Evolutionary conservation across 2,329 filamentous ascomycete genomes (phyloP), one percentile per base, ranked within the genome.

Genomic region (Ceratocystis albifundus): DNA sequence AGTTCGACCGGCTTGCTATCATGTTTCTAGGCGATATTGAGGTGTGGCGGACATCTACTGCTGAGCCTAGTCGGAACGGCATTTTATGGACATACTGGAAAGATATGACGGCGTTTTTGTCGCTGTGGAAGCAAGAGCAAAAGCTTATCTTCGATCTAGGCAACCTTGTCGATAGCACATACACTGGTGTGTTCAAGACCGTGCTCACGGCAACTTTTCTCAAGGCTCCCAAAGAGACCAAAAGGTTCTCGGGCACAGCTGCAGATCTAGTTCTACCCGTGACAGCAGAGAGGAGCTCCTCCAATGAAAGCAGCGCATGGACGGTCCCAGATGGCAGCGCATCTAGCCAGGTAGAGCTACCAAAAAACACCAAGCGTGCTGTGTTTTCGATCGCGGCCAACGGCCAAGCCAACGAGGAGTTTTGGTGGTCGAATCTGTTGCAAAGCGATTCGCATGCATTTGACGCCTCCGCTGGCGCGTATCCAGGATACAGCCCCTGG

Each of bases 341-440:
- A 0, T 80, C 79, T 0, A 82, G 82, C 69, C 78, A 77, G 0
- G 74, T 90, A 53, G 66, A 70, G n/a, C 78, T 95, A 55, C 89
- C 89, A 1, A 78, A 76, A 62, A 87, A 89, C 71, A 80, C 80
- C 22, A 82, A 83, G 65, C 84, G 86, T 67, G 90, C 89, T 20
- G 82, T 91, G 7, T 83, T 93, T 66, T 85, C 88, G 0, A 80
- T 94, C n/a, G 84, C 87, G 7, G 88, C 89, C 17, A 90, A 86
- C 70, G 90, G 88, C 0, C 90, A 94, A 73, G 80, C 81, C 0
- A 76, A 80, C 17, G 90, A 94, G 75, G 90, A 95, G 73, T 93
- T 93, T 71, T 95, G 90, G 89, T 94, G 88, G 85, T 83, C 81
- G 67, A 93, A 93, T 71, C 85, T 90, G 0, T 81, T 88, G 1